Conservation (phyloP, 2,329 filamentous ascomycete genomes). For the Colletotrichum sublineola region DNA sequence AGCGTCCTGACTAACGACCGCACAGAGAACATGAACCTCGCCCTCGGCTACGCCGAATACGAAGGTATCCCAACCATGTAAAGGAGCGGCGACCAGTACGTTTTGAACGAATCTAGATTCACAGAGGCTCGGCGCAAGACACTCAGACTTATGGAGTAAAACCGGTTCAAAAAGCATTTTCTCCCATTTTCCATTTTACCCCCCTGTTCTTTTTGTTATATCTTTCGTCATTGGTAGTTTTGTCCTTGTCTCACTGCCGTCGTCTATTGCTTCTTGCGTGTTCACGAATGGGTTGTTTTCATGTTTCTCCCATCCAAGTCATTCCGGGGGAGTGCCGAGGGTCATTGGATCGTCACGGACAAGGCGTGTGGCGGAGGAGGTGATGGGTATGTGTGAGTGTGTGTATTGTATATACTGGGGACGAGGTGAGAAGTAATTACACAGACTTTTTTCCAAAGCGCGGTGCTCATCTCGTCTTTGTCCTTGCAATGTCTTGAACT, state of each 20-base stretch:
- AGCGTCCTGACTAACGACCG: conserved; percentile 3
- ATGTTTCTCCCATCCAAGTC: not conserved
- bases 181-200: not conserved
- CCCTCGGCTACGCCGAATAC: conserved; percentile 89
- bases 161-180: conserved; percentile 41
- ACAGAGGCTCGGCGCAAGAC: conserved; percentile 36
- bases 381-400: conserved; percentile 10
- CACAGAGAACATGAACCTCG: conserved; percentile 91
- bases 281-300: not conserved
- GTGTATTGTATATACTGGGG: conserved; percentile 36
- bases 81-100: conserved; percentile 22
- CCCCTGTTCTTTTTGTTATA: not conserved
- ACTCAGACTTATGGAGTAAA: conserved; percentile 40
- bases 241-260: conserved; percentile 6
- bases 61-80: conserved; percentile 80
- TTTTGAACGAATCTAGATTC: conserved; percentile 30
- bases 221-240: not conserved
- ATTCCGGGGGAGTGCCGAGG: not conserved
- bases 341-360: conserved; percentile 12
- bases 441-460: conserved; percentile 23
- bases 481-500: not conserved
- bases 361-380: not conserved
- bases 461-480: not conserved
- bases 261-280: not conserved
- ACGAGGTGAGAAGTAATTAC: conserved; percentile 38